phyloP scores from a whole-genome alignment of 179 eudicot species.

The Silene noctiflora region DNA sequence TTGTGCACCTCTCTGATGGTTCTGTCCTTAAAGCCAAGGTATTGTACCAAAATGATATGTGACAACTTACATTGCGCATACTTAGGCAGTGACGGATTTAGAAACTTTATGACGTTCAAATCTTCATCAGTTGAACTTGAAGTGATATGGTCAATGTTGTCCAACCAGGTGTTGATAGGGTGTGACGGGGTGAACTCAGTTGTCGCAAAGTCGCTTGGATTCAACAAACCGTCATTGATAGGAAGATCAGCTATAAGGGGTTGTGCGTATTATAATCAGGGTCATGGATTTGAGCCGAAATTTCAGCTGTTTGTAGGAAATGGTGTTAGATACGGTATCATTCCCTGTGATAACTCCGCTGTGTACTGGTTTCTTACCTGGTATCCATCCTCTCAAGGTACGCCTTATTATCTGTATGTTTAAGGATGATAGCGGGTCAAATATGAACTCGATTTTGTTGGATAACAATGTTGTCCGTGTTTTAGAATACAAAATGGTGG shows the following conservation, averaged over 20 bases:
- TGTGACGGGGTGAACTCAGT: constrained; percentile 67
- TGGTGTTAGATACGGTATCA: constrained; percentile 41
- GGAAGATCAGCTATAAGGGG: constrained; percentile 47
- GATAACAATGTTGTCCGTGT: neutral
- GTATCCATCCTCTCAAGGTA: constrained; percentile 39
- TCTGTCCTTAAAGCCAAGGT: constrained; percentile 32
- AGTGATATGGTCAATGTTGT: neutral
- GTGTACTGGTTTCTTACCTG: constrained; percentile 52
- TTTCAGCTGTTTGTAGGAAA: constrained; percentile 37
- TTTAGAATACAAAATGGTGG: constrained; percentile 28
- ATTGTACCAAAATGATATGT: neutral
- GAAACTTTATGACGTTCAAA: too few species aligned
- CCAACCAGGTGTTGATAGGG: constrained; percentile 42
- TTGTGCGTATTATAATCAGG: constrained; percentile 28
- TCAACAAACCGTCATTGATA: constrained; percentile 32
- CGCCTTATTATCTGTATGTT: too few species aligned
- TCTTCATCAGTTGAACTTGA: too few species aligned
- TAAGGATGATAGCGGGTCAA: too few species aligned
- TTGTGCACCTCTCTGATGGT: constrained; percentile 33
- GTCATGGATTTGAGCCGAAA: constrained; percentile 46
- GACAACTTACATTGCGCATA: neutral
- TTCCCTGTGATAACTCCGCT: constrained; percentile 37
- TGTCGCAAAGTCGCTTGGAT: constrained; percentile 45
- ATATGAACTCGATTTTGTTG: too few species aligned
- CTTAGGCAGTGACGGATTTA: neutral